A percentile compares a stretch with the other conserved stretches of the same genome.
Conservation (phyloP, 75 land plant genomes). For the Azolla pinnata region DNA sequence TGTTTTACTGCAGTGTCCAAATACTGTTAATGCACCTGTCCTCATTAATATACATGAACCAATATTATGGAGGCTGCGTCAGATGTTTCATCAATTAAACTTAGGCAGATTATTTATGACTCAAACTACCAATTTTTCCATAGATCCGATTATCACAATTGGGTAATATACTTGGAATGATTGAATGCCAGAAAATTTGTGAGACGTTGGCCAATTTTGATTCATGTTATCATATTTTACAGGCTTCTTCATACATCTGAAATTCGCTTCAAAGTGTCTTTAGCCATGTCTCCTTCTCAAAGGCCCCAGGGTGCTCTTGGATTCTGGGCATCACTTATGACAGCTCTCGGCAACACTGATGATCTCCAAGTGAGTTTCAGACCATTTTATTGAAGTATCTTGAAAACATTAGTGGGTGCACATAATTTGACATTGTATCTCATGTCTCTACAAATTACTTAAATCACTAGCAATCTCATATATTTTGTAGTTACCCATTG, state of each 20-base stretch:
- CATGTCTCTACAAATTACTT: too few species aligned
- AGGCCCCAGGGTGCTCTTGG: slow-evolving; percentile 97
- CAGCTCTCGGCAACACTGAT: slow-evolving; percentile 92
- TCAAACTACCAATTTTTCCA: slow-evolving; percentile 63
- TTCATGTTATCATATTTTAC: neutral
- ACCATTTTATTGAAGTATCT: neutral
- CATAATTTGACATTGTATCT: too few species aligned
- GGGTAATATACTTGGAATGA: slow-evolving; percentile 48
- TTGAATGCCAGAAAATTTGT: neutral
- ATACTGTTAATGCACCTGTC: slow-evolving; percentile 47
- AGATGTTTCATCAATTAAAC: slow-evolving; percentile 72
- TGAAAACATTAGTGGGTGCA: neutral
- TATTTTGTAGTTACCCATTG: too few species aligned
- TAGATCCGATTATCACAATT: slow-evolving; percentile 84
- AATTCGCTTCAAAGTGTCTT: slow-evolving; percentile 71
- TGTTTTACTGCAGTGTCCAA: slow-evolving; percentile 62
- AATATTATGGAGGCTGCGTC: slow-evolving; percentile 94
- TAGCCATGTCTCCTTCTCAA: slow-evolving; percentile 93
- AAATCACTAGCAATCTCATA: too few species aligned
- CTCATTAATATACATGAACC: slow-evolving; percentile 92
- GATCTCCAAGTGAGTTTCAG: slow-evolving; percentile 85
- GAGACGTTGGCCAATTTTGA: neutral
- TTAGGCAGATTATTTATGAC: slow-evolving; percentile 39
- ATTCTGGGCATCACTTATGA: slow-evolving; percentile 93
- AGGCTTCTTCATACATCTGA: slow-evolving; percentile 88